These are phyloP conservation scores for Zopfia rhizophila DNA, from an alignment of 2,329 filamentous ascomycete genomes.

Conservation along the genomic window DNA sequence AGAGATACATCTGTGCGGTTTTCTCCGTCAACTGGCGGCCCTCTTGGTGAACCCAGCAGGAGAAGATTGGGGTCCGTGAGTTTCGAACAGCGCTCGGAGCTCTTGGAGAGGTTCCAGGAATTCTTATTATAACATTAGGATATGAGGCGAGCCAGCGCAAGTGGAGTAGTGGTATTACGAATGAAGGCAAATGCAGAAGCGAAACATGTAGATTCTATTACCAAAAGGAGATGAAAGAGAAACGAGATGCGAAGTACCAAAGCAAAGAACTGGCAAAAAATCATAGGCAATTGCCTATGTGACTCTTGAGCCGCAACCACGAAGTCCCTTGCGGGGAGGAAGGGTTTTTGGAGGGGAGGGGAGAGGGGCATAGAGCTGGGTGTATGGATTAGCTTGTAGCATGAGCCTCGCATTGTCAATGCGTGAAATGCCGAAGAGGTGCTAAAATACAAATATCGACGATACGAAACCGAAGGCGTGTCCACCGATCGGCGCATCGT, in stretches of 20 bases:
- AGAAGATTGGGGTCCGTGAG: no score
- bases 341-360: conserved; percentile 14
- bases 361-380: conserved; percentile 19
- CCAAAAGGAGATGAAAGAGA: conserved; percentile 2
- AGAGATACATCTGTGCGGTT: conserved; percentile 38
- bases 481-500: conserved; percentile 8
- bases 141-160: conserved; percentile 23
- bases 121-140: conserved; percentile 22
- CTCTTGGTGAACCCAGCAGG: no score
- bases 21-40: no score
- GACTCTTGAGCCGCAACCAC: no score
- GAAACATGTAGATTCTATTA: conserved; percentile 2
- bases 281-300: conserved; percentile 3
- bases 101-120: no score
- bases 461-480: conserved; percentile 21
- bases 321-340: conserved; percentile 6
- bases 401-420: conserved; percentile 33
- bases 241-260: conserved; percentile 4
- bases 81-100: no score
- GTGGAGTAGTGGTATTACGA: conserved; percentile 4
- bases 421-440: conserved; percentile 2
- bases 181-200: conserved; percentile 7
- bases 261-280: conserved; percentile 2
- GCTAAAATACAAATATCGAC: conserved; percentile 10
- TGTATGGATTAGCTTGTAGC: conserved; percentile 28